Evolutionary conservation across 2,329 filamentous ascomycete genomes (phyloP).

Genomic region (Paecilomyces formosus): DNA sequence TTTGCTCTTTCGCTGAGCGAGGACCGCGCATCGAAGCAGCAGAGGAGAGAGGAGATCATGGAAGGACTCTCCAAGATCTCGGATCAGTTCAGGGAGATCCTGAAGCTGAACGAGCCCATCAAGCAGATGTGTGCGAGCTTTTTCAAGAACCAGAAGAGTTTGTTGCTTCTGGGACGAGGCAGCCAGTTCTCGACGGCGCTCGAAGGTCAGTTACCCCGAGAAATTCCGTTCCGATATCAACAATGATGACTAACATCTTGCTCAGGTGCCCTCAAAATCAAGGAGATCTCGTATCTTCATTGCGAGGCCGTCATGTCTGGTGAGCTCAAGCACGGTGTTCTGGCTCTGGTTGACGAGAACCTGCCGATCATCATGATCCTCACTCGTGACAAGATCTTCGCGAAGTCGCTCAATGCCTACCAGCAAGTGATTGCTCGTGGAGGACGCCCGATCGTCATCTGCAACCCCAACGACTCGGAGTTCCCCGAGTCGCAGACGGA

Average conservation of each 20-base stretch:
- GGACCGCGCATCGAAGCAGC: conserved; percentile 89
- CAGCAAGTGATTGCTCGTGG: conserved; percentile 97
- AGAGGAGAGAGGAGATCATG: conserved; percentile 92
- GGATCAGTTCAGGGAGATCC: conserved; percentile 82
- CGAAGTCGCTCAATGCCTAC: conserved; percentile 98
- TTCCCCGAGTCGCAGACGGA: conserved; percentile 83
- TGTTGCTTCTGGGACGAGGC: conserved; percentile 87
- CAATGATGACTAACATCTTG: conserved; percentile 7
- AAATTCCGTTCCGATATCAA: neutral
- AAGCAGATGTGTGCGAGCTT: conserved; percentile 88
- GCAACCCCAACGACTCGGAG: conserved; percentile 82
- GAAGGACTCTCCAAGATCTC: conserved; percentile 83
- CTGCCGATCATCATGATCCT: conserved; percentile 99
- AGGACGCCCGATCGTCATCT: conserved; percentile 97
- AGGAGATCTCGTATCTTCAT: conserved; percentile 99
- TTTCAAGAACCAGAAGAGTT: conserved; percentile 95
- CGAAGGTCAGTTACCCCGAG: conserved; percentile 52
- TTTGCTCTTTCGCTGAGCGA: conserved; percentile 94
- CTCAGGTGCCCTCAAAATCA: conserved; percentile 86
- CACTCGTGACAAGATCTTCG: conserved; percentile 90
- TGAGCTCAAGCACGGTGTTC: conserved; percentile 97
- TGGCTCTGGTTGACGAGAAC: conserved; percentile 96
- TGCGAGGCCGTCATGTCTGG: conserved; percentile 99
- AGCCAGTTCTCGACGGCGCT: conserved; percentile 94
- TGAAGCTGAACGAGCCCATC: conserved; percentile 86